A percentile compares a stretch with the other conserved stretches of the same genome.
Evolutionary conservation across 176 grass and related monocot species (phyloP).

Genomic region (Ensete ventricosum): DNA sequence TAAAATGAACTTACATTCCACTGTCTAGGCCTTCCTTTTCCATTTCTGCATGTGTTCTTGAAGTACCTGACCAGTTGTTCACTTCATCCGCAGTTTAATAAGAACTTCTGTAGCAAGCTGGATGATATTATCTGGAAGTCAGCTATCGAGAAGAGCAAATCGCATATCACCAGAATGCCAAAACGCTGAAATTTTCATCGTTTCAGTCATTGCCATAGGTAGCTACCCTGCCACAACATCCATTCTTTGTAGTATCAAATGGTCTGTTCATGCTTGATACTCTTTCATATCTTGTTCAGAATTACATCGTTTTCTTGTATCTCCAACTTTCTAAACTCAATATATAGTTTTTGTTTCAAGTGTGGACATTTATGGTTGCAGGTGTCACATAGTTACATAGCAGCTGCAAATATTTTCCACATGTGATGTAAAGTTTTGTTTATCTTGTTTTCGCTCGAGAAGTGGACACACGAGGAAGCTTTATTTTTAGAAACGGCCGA

Average conservation of each 20-base stretch:
- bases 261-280: background rate
- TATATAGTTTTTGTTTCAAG: too few species aligned
- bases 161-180: slow-evolving; percentile 30
- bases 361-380: too few species aligned
- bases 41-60: background rate
- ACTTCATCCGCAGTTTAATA: slow-evolving; percentile 48
- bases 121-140: slow-evolving; percentile 85
- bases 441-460: too few species aligned
- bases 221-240: background rate
- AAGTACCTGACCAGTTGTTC: slow-evolving; percentile 17
- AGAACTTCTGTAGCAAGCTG: slow-evolving; percentile 73
- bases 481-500: too few species aligned
- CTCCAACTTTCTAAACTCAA: background rate
- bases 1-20: too few species aligned
- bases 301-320: background rate
- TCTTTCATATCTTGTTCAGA: background rate
- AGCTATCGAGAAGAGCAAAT: slow-evolving; percentile 58
- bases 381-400: too few species aligned
- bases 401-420: too few species aligned
- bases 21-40: too few species aligned
- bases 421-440: too few species aligned
- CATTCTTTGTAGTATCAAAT: background rate
- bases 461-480: too few species aligned
- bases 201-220: background rate
- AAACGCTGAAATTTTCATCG: slow-evolving; percentile 27